Conservation (phyloP, 495 filamentous ascomycete species). For the Podospora pseudoanserina region DNA sequence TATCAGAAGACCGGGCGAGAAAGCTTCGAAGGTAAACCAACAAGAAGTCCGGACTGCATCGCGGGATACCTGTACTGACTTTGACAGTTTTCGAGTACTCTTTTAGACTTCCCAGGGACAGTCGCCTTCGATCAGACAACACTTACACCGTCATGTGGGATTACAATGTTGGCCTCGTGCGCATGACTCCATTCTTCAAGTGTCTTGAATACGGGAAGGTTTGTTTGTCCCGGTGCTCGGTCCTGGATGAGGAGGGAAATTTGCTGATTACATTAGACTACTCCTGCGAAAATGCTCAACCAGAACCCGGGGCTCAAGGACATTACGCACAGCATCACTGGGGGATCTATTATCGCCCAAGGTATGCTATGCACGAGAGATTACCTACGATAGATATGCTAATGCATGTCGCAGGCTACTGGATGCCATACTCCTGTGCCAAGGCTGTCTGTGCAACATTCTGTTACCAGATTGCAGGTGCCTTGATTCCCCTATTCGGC, state of each 20-base stretch:
- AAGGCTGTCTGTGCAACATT: conserved; percentile 81
- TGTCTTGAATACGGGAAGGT: conserved; percentile 84
- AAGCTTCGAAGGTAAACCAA: conserved; percentile 72
- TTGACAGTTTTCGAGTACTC: conserved; percentile 80
- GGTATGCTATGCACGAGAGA: conserved; percentile 48
- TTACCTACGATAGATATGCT: neutral
- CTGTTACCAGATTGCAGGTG: conserved; percentile 78
- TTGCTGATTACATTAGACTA: conserved; percentile 55
- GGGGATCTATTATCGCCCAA: conserved; percentile 84
- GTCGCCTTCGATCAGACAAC: conserved; percentile 47
- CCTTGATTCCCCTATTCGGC: conserved; percentile 85
- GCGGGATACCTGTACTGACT: conserved; percentile 4
- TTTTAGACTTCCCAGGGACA: conserved; percentile 70
- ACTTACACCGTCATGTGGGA: conserved; percentile 90
- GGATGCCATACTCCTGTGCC: conserved; percentile 88
- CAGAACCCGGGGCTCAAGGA: conserved; percentile 77
- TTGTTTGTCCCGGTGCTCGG: conserved; percentile 13
- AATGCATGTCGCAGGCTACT: conserved; percentile 67
- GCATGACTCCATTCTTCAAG: conserved; percentile 94
- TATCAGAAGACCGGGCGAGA: conserved; percentile 79
- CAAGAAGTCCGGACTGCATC: neutral
- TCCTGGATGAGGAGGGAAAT: neutral
- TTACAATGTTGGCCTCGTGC: conserved; percentile 90
- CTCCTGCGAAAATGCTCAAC: conserved; percentile 74
- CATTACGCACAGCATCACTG: conserved; percentile 91